These are phyloP conservation scores for Cutaneotrichosporon sp. DNA, from an alignment of 1,284 basidiomycete genomes.

Conservation along the genomic window DNA sequence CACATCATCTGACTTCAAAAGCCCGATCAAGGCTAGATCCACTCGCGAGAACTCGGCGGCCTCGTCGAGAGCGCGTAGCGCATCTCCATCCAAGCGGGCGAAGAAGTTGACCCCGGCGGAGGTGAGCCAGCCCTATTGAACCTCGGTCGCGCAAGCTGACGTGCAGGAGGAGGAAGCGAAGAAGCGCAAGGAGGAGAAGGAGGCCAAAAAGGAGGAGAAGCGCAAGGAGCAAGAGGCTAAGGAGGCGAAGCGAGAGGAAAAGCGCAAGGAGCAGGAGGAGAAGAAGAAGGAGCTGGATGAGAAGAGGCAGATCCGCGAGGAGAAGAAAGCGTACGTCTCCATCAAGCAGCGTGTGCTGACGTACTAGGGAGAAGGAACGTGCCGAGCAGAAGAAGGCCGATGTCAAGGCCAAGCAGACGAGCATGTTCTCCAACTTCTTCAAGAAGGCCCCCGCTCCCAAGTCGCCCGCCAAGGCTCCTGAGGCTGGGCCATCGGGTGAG, in stretches of 20 bases:
- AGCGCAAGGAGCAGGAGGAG: conserved; percentile 18
- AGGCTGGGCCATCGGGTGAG: conserved; percentile 28
- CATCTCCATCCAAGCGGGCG: conserved; percentile 37
- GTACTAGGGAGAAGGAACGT: conserved; percentile 36
- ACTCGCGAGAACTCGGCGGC: background rate
- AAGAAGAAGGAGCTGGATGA: conserved; percentile 17
- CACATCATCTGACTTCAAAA: background rate
- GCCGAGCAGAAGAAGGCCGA: conserved; percentile 39
- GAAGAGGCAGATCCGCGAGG: conserved; percentile 15
- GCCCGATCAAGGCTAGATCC: background rate
- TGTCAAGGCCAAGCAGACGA: conserved; percentile 36
- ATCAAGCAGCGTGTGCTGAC: conserved; percentile 2
- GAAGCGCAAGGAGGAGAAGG: conserved; percentile 14
- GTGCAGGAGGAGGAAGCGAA: conserved; percentile 35
- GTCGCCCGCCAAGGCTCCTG: background rate
- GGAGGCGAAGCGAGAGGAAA: conserved; percentile 15
- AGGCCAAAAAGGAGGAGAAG: conserved; percentile 15
- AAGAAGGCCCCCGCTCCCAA: conserved; percentile 13
- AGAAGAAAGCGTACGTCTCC: conserved; percentile 26
- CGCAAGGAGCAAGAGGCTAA: conserved; percentile 14
- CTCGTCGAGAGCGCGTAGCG: conserved; percentile 18
- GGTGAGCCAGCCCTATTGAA: conserved; percentile 36
- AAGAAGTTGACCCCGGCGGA: conserved; percentile 39
- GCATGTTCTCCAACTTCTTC: conserved; percentile 41
- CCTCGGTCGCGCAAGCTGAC: background rate